Conservation (phyloP, 2,329 filamentous ascomycete species). For the Colletotrichum plurivorum region DNA sequence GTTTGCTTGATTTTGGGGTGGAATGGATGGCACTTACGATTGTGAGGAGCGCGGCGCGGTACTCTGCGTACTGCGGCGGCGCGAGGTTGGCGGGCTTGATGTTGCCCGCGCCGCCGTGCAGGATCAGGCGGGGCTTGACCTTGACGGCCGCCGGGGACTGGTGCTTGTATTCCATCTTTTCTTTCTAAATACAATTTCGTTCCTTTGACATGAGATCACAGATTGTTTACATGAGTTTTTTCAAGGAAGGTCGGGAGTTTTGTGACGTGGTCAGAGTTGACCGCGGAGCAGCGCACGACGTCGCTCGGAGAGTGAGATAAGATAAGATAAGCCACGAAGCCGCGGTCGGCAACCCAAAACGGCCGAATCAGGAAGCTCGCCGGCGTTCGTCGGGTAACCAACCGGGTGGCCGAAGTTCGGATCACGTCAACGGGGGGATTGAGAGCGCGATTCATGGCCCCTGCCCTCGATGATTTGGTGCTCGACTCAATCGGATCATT, state of each 20-base stretch:
- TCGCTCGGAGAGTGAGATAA: neutral
- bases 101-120: constrained; percentile 82
- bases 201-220: neutral
- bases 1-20: no score
- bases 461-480: no score
- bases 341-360: no score
- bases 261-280: neutral
- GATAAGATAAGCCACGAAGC: constrained; percentile 34
- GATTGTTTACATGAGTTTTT: neutral
- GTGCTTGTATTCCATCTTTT: constrained; percentile 59
- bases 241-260: neutral
- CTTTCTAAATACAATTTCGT: neutral
- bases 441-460: neutral
- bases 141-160: constrained; percentile 41
- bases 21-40: constrained; percentile 63
- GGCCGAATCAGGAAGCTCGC: constrained; percentile 34
- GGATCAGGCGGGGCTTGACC: constrained; percentile 72
- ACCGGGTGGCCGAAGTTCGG: constrained; percentile 33
- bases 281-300: neutral
- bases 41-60: constrained; percentile 71
- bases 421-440: constrained; percentile 23
- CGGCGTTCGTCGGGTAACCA: constrained; percentile 24
- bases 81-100: constrained; percentile 73
- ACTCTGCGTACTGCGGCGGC: constrained; percentile 69
- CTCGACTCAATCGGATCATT: no score